These are phyloP conservation scores for Halenospora varia DNA, from an alignment of 495 filamentous ascomycete genomes.

Conservation along the genomic window DNA sequence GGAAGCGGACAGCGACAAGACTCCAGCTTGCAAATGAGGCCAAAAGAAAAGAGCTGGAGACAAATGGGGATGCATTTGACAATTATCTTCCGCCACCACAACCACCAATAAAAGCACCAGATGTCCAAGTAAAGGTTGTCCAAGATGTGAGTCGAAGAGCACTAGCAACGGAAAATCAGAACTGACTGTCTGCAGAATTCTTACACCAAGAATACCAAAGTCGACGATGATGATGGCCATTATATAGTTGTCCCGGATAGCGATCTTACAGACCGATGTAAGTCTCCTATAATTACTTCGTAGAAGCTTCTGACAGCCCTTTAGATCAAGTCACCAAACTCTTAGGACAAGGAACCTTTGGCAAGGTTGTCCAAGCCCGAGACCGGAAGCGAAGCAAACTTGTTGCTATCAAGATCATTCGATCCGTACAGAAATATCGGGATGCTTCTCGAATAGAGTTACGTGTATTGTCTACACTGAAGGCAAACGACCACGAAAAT, in stretches of 20 bases:
- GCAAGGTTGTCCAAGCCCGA: slow-evolving; percentile 91
- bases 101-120: slow-evolving; percentile 85
- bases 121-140: slow-evolving; percentile 79
- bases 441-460: slow-evolving; percentile 97
- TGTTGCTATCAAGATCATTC: slow-evolving; percentile 96
- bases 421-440: slow-evolving; percentile 95
- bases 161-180: not conserved
- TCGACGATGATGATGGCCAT: slow-evolving; percentile 95
- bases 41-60: slow-evolving; percentile 66
- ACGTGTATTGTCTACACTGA: slow-evolving; percentile 83
- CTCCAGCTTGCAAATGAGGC: slow-evolving; percentile 77
- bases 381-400: slow-evolving; percentile 70
- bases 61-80: slow-evolving; percentile 63
- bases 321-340: slow-evolving; percentile 82
- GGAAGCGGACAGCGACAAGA: slow-evolving; percentile 74
- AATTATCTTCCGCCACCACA: slow-evolving; percentile 81
- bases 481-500: slow-evolving; percentile 86
- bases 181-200: slow-evolving; percentile 37
- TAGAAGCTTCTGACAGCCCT: slow-evolving; percentile 27
- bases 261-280: slow-evolving; percentile 83
- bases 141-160: slow-evolving; percentile 66
- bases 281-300: slow-evolving; percentile 34
- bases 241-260: slow-evolving; percentile 86
- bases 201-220: slow-evolving; percentile 49
- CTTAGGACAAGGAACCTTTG: slow-evolving; percentile 95